These are phyloP conservation scores for Panicum hallii DNA, from an alignment of 202 grass and related monocot species.

Conservation along the genomic window DNA sequence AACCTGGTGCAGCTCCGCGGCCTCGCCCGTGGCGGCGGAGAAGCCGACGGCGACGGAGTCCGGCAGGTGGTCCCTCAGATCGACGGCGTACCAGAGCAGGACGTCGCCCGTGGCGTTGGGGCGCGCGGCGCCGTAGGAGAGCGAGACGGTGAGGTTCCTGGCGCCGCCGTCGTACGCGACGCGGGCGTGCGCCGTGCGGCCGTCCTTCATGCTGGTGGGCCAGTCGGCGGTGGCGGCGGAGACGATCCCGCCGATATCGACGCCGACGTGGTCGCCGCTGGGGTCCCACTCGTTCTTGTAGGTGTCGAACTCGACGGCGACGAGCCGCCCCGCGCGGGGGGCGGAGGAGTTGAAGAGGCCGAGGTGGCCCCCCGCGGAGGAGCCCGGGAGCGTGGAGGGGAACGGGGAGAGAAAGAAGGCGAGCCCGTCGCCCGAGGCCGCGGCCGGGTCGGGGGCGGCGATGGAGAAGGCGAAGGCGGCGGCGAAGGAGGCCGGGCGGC, in stretches of 20 bases:
- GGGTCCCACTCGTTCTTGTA: conserved; percentile 64
- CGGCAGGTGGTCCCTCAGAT: conserved; percentile 63
- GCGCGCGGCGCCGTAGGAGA: conserved; percentile 58
- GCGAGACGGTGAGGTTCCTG: conserved; percentile 68
- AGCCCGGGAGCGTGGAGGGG: conserved; percentile 60
- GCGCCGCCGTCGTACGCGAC: conserved; percentile 65
- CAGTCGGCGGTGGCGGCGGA: conserved; percentile 53
- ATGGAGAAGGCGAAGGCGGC: conserved; percentile 70
- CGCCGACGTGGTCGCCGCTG: conserved; percentile 61
- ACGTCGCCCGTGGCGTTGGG: conserved; percentile 33
- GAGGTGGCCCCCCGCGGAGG: conserved; percentile 63
- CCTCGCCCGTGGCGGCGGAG: conserved; percentile 69
- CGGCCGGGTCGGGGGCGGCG: conserved; percentile 50
- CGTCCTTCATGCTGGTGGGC: conserved; percentile 70
- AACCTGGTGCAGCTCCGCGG: conserved; percentile 69
- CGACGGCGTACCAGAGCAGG: conserved; percentile 55
- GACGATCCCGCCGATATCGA: conserved; percentile 61
- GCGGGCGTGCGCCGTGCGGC: conserved; percentile 61
- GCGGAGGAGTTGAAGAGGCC: conserved; percentile 72
- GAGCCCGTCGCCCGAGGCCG: conserved; percentile 65
- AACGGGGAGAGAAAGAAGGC: conserved; percentile 80
- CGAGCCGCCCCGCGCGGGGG: conserved; percentile 16
- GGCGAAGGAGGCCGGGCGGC: conserved; percentile 61
- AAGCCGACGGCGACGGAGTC: conserved; percentile 67
- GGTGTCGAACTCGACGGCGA: conserved; percentile 80